Conservation (phyloP, 345 rosid species). For the Aurinia saxatilis region DNA sequence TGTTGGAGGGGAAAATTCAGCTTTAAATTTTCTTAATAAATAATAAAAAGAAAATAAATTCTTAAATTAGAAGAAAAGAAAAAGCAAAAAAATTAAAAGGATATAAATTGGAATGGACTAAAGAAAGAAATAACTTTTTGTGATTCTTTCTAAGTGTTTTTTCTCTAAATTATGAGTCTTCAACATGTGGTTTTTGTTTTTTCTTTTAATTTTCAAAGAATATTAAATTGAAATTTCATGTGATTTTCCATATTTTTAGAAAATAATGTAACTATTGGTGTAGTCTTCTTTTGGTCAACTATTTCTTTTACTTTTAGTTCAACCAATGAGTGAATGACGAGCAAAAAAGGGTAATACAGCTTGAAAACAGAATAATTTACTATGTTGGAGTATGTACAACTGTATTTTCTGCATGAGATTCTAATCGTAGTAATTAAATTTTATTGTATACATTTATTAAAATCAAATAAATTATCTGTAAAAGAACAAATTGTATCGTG, state of each 20-base stretch:
- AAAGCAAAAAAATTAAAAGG: background rate
- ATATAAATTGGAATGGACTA: too few species aligned
- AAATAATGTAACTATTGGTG: too few species aligned
- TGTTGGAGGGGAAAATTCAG: slow-evolving; percentile 18
- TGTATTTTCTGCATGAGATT: slow-evolving; percentile 10
- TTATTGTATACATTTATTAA: background rate
- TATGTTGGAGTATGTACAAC: background rate
- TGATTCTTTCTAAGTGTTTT: background rate
- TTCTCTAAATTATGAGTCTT: too few species aligned
- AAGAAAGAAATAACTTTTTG: slow-evolving; percentile 14
- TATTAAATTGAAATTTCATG: too few species aligned
- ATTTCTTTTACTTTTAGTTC: too few species aligned
- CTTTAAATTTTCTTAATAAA: background rate
- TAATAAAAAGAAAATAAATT: background rate
- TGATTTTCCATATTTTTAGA: too few species aligned
- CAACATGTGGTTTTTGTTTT: too few species aligned
- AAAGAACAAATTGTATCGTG: background rate
- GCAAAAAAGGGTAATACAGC: too few species aligned
- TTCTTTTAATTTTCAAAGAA: too few species aligned
- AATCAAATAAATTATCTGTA: background rate
- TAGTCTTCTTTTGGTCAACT: too few species aligned
- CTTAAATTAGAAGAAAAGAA: background rate
- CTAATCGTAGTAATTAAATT: background rate
- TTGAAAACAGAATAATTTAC: too few species aligned
- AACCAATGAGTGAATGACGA: too few species aligned